These are phyloP conservation scores for Thermothielavioides terrestris DNA, from an alignment of 495 filamentous ascomycete genomes.

Conservation along the genomic window DNA sequence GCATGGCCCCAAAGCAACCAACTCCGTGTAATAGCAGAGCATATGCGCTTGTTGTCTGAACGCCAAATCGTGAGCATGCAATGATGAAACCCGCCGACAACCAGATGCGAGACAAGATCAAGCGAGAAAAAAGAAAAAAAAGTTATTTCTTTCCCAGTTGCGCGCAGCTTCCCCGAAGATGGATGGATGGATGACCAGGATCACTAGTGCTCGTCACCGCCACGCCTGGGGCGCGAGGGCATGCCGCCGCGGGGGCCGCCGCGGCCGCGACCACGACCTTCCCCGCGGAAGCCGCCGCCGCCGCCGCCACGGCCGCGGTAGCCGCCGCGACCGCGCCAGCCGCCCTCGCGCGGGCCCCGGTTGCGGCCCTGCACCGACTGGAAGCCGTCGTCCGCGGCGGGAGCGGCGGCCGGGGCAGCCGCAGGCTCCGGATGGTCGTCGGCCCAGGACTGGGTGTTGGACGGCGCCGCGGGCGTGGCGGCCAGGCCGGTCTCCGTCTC, in stretches of 20 bases:
- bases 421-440: constrained; percentile 17
- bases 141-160: background rate
- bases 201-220: constrained; percentile 15
- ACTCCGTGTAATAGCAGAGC: constrained; percentile 3
- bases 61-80: constrained; percentile 15
- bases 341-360: constrained; percentile 47
- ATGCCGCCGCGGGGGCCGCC: constrained; percentile 21
- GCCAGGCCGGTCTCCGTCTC: constrained; percentile 63
- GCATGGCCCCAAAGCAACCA: background rate
- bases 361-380: constrained; percentile 55
- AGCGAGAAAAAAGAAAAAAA: constrained; percentile 6
- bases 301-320: constrained; percentile 34
- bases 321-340: constrained; percentile 44
- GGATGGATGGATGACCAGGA: background rate
- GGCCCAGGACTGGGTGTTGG: constrained; percentile 20
- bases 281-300: constrained; percentile 29
- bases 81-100: constrained; percentile 13
- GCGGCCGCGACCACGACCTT: constrained; percentile 19
- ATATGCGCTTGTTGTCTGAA: constrained; percentile 15
- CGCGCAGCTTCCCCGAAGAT: background rate
- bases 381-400: constrained; percentile 59
- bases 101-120: constrained; percentile 10
- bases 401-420: constrained; percentile 5
- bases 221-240: constrained; percentile 16
- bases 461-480: constrained; percentile 44